Base-by-base conservation (phyloP, 1,139 yeast genomes). In the Protomyces inundatus region DNA sequence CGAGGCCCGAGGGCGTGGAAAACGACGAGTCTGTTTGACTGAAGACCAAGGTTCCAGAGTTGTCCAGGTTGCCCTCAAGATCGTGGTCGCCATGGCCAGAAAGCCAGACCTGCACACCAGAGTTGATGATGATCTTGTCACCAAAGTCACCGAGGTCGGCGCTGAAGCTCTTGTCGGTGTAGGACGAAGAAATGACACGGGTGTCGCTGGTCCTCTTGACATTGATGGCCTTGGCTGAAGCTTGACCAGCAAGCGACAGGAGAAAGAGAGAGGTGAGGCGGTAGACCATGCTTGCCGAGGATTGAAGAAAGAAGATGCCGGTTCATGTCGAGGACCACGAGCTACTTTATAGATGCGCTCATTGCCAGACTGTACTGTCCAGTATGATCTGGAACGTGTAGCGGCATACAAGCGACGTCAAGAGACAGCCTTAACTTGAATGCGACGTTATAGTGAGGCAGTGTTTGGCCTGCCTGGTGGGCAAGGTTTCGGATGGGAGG, bases 61-160 rank as follows among this genome's bases (percentile, higher is more conserved):
- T 55, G 46, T 55, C 54, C 14, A 55, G 9, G 37, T 55, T 55
- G 50, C 60, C 60, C 10, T 9, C 30, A 12, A 55, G 23, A 37
- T 36, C 30, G 54, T 55, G 60, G 14, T 33, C 40, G 33, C 54
- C 46, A n/a, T 23, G 36, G 16, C 60, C 60, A 48, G 60, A 14
- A 10, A 55, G 54, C 54, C 54, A 46, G 53, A 37, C 46, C 45
- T 46, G n/a, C 9, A 48, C 36, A 12, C 46, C 54, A n/a, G 39
- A 30, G 34, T 55, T 12, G 33, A 55, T 37, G 14, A 52, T 48
- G 10, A 45, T 55, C 23, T 45, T 34, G 4, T 7, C 23, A 30
- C 30, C 30, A 1, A 45, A 7, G 9, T 12, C 30, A 7, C 58
- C 58, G 40, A 55, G 37, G 3, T n/a, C 35, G 9, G 40, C 46